Base-by-base conservation (phyloP, 768 basidiomycete genomes). In the Phlegmacium glaucopus region DNA sequence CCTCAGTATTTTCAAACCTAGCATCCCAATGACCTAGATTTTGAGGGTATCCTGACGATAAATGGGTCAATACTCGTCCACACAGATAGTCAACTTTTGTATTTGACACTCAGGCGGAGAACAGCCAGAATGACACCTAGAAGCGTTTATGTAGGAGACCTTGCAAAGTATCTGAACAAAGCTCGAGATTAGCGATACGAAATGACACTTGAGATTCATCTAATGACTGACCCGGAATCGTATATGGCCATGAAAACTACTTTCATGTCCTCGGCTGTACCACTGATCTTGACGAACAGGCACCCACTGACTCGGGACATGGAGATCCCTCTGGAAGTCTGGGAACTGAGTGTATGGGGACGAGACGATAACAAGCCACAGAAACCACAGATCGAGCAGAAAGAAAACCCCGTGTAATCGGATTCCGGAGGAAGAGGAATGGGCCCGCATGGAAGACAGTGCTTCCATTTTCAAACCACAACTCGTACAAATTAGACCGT, bases 201-300 rank as follows among this genome's bases (percentile, higher is more conserved):
- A n/a, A 39, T 13, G 6, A 13, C 11, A 12, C 17, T 4, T 36
- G 11, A 10, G 7, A 36, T 13, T 27, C 2, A 3, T 18, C 13
- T n/a, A 42, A 35, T 15, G 15, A 51, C 60, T 39, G 9, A 59
- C 60, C 54, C 56, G 0, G 52, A 42, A 42, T 56, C 47, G 39
- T 57, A 59, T n/a, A 61, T 25, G 0, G 60, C 58, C 10, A 39
- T 43, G 11, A 61, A 39, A 32, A 61, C 59, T n/a, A 42, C 36
- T 11, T 53, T 43, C 0, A 16, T 38, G 15, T 51, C 49, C 8
- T 46, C 12, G 0, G 42, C 30, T 11, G 47, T 39, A 2, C 48
- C 44, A 1, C 39, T 13, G 15, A 49, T n/a, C 9, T 15, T 16
- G 26, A 53, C 29, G 10, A 30, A 15, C 8, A 22, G 42, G 25